These are phyloP conservation scores for Leccinum subrobustum DNA, from an alignment of 1,284 basidiomycete species.

Conservation along the genomic window DNA sequence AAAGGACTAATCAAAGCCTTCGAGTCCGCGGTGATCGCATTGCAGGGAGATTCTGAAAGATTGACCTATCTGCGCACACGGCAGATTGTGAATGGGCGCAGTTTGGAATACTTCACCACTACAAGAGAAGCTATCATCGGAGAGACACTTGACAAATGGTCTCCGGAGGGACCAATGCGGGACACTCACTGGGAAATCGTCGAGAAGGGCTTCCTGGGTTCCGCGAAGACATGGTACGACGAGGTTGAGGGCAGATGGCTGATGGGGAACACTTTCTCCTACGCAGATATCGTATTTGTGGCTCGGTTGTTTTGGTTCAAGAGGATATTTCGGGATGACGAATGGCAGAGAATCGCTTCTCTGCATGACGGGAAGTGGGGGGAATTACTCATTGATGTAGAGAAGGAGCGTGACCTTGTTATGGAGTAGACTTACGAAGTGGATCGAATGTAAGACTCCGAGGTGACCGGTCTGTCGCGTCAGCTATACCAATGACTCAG, in stretches of 20 bases:
- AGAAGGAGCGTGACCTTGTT: not conserved
- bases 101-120: not conserved
- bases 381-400: not conserved
- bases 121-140: not conserved
- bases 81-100: not conserved
- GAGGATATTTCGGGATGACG: not conserved
- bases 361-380: not conserved
- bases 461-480: no score
- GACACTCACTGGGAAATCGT: not conserved
- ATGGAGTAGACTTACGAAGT: not conserved
- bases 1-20: not conserved
- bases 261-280: not conserved
- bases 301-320: not conserved
- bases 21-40: not conserved
- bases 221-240: not conserved
- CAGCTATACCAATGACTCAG: no score
- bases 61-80: not conserved
- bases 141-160: not conserved
- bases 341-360: not conserved
- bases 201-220: not conserved
- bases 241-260: not conserved
- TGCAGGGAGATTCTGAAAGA: not conserved
- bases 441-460: not conserved
- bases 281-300: not conserved
- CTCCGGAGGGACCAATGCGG: not conserved